Base-by-base conservation (phyloP, 768 basidiomycete genomes). In the Brasilioporus rufonigricans region DNA sequence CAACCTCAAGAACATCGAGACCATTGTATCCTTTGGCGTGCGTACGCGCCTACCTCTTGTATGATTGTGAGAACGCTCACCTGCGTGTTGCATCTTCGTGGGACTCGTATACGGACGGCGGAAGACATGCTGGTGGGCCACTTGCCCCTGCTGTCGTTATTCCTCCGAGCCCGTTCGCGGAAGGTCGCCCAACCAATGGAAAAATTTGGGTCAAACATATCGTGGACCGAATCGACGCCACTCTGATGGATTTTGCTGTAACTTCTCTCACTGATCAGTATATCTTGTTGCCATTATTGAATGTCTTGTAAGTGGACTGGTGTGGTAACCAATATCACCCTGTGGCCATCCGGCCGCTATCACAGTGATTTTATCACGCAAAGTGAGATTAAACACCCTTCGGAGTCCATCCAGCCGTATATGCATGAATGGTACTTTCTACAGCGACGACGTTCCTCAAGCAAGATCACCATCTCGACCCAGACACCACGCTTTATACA, bases 31-130 rank as follows among this genome's bases (percentile, higher is more conserved):
- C 2, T 82, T 83, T 53, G 79, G 80, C 21, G 81, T 80, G 60
- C 43, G 72, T 68, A 12, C n/a, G n/a, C n/a, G n/a, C n/a, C n/a
- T n/a, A n/a, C n/a, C n/a, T 35, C 44, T 31, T 12, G 2, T 18
- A 19, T 45, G 26, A 14, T 21, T 39, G n/a, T 11, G 8, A 8
- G 32, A 16, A 16, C 2, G 12, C 11, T 55, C 6, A 54, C 41
- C 12, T n/a, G 3, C 5, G 26, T 29, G 10, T 18, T 12, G 31
- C 50, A n/a, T n/a, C n/a, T n/a, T n/a, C n/a, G n/a, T n/a, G 76
- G 78, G 80, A 82, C 54, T 79, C 77, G 10, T 82, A 76, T 54
- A 81, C 79, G 0, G 77, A 79, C 47, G 81, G 79, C 0, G 78
- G 78, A 5, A 73, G 67, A 33, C 70, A 76, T 19, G 78, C 81